These are phyloP conservation scores for Odonthalia washingtoniensis DNA, from an alignment of 31 red algal species.

Conservation along the genomic window DNA sequence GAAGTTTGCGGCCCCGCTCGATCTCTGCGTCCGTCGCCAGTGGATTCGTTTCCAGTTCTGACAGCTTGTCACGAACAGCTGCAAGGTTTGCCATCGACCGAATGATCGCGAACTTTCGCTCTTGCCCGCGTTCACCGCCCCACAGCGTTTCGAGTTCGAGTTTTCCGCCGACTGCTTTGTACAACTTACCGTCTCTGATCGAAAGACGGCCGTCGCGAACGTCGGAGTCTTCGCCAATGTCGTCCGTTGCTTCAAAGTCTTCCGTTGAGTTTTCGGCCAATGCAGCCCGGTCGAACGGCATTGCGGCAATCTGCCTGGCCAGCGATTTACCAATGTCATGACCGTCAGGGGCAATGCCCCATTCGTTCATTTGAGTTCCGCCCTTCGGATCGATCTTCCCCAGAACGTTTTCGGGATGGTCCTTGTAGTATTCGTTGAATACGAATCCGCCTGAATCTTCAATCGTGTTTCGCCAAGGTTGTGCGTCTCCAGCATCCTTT, in stretches of 20 bases:
- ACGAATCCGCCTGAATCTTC: too few species aligned
- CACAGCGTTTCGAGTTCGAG: background rate
- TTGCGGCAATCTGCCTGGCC: background rate
- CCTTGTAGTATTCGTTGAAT: slow-evolving; percentile 12
- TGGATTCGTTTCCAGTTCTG: slow-evolving; percentile 1
- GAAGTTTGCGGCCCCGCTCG: background rate
- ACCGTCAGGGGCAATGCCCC: slow-evolving; percentile 12
- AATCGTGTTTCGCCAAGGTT: too few species aligned
- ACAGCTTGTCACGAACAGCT: background rate
- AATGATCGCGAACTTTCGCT: background rate
- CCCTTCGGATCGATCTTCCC: background rate
- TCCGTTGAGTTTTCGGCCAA: background rate
- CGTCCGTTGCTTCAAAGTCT: background rate
- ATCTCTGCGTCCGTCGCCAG: slow-evolving; percentile 3
- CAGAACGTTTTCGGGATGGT: slow-evolving; percentile 13
- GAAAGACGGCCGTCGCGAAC: background rate
- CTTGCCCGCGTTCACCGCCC: background rate
- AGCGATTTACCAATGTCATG: background rate
- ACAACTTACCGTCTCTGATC: slow-evolving; percentile 5
- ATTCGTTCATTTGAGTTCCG: slow-evolving; percentile 2
- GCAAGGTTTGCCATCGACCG: background rate
- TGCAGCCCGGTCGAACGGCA: background rate
- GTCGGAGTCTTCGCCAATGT: background rate
- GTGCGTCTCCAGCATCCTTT: background rate
- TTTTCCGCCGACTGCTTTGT: background rate